A percentile compares a stretch with the other conserved stretches of the same genome.
Evolutionary conservation across 768 basidiomycete species (phyloP).

Genomic region (Pleurotus sapidus): DNA sequence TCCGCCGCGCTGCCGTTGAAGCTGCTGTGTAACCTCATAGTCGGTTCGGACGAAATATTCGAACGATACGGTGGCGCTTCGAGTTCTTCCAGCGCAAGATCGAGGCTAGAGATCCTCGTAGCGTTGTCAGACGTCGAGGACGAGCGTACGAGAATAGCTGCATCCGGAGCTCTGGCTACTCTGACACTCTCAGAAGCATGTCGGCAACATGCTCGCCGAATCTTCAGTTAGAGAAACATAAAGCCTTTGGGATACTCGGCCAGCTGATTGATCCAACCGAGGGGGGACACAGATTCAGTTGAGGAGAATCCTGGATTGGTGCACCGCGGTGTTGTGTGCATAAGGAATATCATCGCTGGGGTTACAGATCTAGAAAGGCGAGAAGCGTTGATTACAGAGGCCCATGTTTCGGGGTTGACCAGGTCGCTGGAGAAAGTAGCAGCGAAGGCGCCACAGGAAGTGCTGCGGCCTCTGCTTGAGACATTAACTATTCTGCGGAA

Average conservation of each 20-base stretch:
- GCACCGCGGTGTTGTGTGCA: conserved; percentile 77
- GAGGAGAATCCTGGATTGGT: conserved; percentile 58
- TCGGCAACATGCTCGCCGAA: conserved; percentile 58
- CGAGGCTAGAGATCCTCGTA: conserved; percentile 77
- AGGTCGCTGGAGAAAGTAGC: conserved; percentile 48
- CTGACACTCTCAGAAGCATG: conserved; percentile 60
- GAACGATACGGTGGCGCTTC: conserved; percentile 59
- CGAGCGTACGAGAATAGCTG: conserved; percentile 80
- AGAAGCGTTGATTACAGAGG: conserved; percentile 47
- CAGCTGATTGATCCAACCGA: conserved; percentile 60
- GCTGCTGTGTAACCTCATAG: conserved; percentile 89
- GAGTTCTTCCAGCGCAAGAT: conserved; percentile 38
- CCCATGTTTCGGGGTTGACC: conserved; percentile 50
- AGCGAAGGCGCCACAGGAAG: conserved; percentile 50
- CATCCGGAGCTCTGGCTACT: conserved; percentile 85
- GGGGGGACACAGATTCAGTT: conserved; percentile 24
- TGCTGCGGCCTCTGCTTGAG: conserved; percentile 30
- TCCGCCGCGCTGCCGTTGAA: conserved; percentile 87
- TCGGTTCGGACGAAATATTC: conserved; percentile 73
- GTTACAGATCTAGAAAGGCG: conserved; percentile 35
- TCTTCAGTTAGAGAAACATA: conserved; percentile 65
- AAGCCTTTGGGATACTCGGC: conserved; percentile 63
- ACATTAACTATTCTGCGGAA: not conserved
- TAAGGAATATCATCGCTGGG: conserved; percentile 57
- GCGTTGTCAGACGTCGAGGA: conserved; percentile 90